These are phyloP conservation scores for Trifolium pratense DNA, from an alignment of 306 rosid genomes.

Conservation along the genomic window DNA sequence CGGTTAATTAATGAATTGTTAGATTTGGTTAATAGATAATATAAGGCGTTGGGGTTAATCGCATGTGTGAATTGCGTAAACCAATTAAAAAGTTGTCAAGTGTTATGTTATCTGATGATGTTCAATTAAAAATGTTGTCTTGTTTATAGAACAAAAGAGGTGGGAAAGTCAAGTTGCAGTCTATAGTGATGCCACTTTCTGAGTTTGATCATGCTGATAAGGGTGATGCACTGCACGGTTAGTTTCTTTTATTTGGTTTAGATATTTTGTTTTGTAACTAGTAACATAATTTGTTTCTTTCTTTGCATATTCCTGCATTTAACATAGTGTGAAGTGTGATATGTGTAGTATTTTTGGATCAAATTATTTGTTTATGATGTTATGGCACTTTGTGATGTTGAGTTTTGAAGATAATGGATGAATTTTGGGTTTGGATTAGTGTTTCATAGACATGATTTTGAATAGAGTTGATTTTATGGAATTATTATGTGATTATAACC, in stretches of 20 bases:
- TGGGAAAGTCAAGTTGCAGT: slow-evolving; percentile 82
- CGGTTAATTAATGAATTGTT: background rate
- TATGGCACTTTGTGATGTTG: background rate
- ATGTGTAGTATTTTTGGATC: background rate
- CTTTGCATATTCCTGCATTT: slow-evolving; percentile 18
- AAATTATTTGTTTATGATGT: background rate
- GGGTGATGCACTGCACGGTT: slow-evolving; percentile 83
- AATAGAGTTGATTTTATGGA: background rate
- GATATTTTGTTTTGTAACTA: slow-evolving; percentile 7
- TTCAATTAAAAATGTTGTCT: background rate
- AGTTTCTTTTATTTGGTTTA: slow-evolving; percentile 23
- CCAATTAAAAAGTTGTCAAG: background rate
- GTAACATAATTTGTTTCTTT: background rate
- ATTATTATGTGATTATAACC: background rate
- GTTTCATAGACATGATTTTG: background rate
- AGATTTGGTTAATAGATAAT: background rate
- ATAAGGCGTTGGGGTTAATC: background rate
- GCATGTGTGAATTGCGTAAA: background rate
- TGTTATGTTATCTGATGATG: background rate
- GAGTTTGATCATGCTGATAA: slow-evolving; percentile 69
- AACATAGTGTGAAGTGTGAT: background rate
- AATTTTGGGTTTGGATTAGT: background rate
- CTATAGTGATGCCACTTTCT: slow-evolving; percentile 69
- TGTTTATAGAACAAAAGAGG: slow-evolving; percentile 80
- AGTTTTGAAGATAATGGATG: background rate